phyloP scores from a whole-genome alignment of 1,284 basidiomycete species.

The Nidula niveotomentosa region DNA sequence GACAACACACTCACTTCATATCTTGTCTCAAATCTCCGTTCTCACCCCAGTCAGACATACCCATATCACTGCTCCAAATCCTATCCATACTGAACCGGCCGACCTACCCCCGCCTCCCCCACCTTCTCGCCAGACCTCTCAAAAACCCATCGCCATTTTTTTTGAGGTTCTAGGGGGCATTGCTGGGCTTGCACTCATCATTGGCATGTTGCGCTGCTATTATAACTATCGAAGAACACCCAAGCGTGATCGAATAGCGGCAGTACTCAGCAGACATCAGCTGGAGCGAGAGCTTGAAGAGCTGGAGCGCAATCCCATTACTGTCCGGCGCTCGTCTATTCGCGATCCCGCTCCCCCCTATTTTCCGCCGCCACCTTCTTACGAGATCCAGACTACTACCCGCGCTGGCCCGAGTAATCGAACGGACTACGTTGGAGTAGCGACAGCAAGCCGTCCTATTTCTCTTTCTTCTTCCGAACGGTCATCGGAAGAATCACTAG shows the following conservation, averaged over 20 bases:
- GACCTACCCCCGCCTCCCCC: too few species aligned
- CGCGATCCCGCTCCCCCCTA: conserved; percentile 43
- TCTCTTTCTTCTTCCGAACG: conserved; percentile 14
- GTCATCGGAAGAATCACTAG: background rate
- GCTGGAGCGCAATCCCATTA: conserved; percentile 28
- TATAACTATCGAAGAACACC: conserved; percentile 45
- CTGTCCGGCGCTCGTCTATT: conserved; percentile 19
- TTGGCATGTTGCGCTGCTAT: conserved; percentile 37
- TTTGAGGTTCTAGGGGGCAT: conserved; percentile 48
- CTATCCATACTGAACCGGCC: background rate
- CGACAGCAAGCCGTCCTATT: conserved; percentile 15
- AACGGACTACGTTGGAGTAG: conserved; percentile 13
- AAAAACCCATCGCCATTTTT: conserved; percentile 33
- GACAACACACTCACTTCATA: background rate
- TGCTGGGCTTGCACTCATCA: conserved; percentile 28
- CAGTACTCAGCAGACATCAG: conserved; percentile 39
- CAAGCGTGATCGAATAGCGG: conserved; percentile 39
- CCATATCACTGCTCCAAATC: background rate
- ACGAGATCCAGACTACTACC: conserved; percentile 5
- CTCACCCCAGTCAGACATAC: background rate
- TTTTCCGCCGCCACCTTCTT: conserved; percentile 40
- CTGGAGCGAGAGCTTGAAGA: conserved; percentile 54
- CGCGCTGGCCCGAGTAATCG: conserved; percentile 3
- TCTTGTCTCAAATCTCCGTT: background rate
- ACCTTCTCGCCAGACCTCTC: background rate